Base-by-base conservation (phyloP, 352 stramenopile genomes). In the Phytophthora capsici region DNA sequence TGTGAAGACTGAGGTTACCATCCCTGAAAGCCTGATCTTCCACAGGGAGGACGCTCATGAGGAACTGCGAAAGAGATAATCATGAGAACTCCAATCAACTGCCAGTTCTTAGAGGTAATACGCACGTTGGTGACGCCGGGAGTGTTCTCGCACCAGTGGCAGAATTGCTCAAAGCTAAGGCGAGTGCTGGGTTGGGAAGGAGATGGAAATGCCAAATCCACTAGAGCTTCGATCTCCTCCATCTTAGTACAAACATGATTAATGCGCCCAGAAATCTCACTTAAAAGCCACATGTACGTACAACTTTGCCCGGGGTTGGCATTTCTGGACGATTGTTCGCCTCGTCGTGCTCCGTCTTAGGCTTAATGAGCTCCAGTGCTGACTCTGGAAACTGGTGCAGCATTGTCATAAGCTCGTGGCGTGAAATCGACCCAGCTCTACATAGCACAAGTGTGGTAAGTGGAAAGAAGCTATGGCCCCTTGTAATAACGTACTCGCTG, bases 121-220 rank as follows among this genome's bases (percentile, higher is more conserved):
- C 76, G 36, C 67, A 95, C 86, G 32, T 92, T 87, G 1, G 77
- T 81, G 57, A 95, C 82, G 7, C 82, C 82, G 1, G 90, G 88
- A 5, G 84, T 95, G 56, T 71, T 77, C 46, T 93, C 82, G 62
- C 91, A 94, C 88, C 89, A 97, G 17, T 83, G 75, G 46, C 79
- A 84, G 61, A 98, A 97, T 49, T 96, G 78, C 8, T 97, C 86
- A 59, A 95, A 97, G 25, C 63, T 94, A 17, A 98, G 84, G 2
- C 82, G 80, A 32, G 70, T 85, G 19, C 75, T 86, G 3, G 81
- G 16, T 8, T 69, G 58, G 5, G 72, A 69, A 2, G 69, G 43
- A 5, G 66, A 37, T 20, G 80, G 77, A 63, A 96, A 94, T 6
- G 85, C 88, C 16, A 89, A 57, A 30, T 97, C 80, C 17, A 98